phyloP scores from a whole-genome alignment of 129 eudicot genomes.

The Lonicera japonica region DNA sequence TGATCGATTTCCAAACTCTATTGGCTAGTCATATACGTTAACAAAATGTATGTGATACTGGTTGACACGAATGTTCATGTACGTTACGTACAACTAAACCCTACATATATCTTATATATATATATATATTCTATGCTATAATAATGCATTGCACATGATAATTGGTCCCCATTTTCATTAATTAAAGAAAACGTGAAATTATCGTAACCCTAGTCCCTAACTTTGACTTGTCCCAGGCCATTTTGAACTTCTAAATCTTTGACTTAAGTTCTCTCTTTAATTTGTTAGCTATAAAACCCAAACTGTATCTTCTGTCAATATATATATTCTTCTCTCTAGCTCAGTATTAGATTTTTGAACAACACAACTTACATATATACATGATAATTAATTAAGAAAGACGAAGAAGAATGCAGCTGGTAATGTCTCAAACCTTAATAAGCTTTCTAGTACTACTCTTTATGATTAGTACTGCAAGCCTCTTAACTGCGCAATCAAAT shows the following conservation, averaged over 20 bases:
- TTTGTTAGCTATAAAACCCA: constrained; percentile 12
- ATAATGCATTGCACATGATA: constrained; percentile 12
- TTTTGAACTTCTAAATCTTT: constrained; percentile 17
- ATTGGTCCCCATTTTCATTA: constrained; percentile 29
- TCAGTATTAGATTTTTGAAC: constrained; percentile 13
- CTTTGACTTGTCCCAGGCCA: constrained; percentile 8
- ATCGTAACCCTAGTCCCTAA: constrained; percentile 18
- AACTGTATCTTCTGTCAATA: constrained; percentile 18
- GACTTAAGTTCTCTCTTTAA: constrained; percentile 30
- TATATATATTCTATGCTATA: too few species aligned
- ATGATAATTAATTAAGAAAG: constrained; percentile 6
- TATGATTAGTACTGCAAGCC: constrained; percentile 23
- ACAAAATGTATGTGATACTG: constrained; percentile 37
- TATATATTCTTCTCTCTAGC: constrained; percentile 5
- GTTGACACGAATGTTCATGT: constrained; percentile 43
- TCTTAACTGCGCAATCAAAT: constrained; percentile 28
- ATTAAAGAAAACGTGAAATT: constrained; percentile 8
- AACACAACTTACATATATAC: constrained; percentile 23
- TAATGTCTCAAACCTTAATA: constrained; percentile 23
- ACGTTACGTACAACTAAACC: not conserved
- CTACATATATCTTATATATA: too few species aligned
- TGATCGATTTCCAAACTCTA: too few species aligned
- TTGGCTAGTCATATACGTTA: too few species aligned
- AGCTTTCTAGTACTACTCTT: constrained; percentile 24
- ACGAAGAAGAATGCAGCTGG: not conserved